Evolutionary conservation across 371 early-diverging fungal species (phyloP), one percentile per base, ranked within the genome.

Genomic region (Mortierella sp.): DNA sequence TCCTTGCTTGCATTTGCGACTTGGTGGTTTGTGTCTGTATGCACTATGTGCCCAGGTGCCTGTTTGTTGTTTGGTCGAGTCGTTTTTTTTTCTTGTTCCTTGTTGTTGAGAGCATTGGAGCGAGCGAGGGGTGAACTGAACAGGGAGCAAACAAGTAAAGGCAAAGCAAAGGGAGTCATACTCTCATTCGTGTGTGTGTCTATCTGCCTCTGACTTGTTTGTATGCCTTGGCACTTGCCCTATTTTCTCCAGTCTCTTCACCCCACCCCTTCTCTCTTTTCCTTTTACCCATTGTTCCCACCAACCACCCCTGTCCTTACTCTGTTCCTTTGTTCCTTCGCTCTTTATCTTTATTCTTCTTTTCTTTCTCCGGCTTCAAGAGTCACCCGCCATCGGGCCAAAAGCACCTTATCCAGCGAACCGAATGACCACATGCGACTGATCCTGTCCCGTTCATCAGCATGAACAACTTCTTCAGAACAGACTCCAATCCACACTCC

Each of bases 381-480:
- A 19, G 41, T 45, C 26, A 41, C 26, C 40, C 66, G 66, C 45
- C 66, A 29, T 4, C 45, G 66, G 65, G 29, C 43, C 66, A 66
- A 44, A 26, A 66, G 41, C 44, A 29, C 47, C 66, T 22, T 24
- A 66, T 45, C 44, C 45, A 13, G 45, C 29, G 5, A 29, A 26
- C 47, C 11, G n/a, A 66, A 43, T 66, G 66, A 31, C 45, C 44
- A 66, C 41, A 10, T 34, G 61, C 22, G 61, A 37, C 22, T 61
- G 37, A 61, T 67, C 68, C 29, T 40, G 37, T 37, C 24, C 50
- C 58, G 29, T 43, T 53, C 48, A 67, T 22, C 43, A 55, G 43
- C 43, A 78, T 31, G 39, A 68, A 4, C 66, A 50, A 69, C 41
- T 19, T 48, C 70, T 55, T 65, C 22, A 41, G 19, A 68, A 39